A percentile compares a stretch with the other conserved stretches of the same genome.
Conservation (phyloP, 2,329 filamentous ascomycete species). For the Lizonia empirigonia region DNA sequence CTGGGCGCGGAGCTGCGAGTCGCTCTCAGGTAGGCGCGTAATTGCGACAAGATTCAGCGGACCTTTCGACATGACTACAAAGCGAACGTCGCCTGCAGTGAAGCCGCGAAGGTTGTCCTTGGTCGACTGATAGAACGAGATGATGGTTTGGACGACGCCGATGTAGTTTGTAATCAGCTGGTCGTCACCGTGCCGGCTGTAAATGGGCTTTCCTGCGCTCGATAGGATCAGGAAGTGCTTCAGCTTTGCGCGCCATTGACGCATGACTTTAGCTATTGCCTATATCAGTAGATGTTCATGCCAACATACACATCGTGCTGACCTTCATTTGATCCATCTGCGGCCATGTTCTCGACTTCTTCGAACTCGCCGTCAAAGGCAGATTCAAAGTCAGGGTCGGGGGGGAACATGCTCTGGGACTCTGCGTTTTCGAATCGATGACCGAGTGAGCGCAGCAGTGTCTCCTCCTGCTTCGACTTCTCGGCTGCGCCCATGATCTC, state of each 20-base stretch:
- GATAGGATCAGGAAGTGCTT: constrained; percentile 98
- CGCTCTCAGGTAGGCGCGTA: constrained; percentile 89
- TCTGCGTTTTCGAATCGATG: constrained; percentile 58
- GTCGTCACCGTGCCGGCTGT: constrained; percentile 91
- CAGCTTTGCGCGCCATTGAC: constrained; percentile 85
- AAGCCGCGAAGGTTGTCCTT: constrained; percentile 81
- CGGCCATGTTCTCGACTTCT: constrained; percentile 65
- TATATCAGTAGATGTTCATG: constrained; percentile 36
- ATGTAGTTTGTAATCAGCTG: constrained; percentile 91
- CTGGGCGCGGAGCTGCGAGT: constrained; percentile 82
- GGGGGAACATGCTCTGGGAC: constrained; percentile 61
- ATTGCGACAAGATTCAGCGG: constrained; percentile 93
- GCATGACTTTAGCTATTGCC: constrained; percentile 58
- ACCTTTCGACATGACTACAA: constrained; percentile 83
- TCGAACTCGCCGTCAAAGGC: constrained; percentile 82
- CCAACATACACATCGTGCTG: constrained; percentile 38
- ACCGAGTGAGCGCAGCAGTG: constrained; percentile 70
- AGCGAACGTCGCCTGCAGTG: constrained; percentile 82
- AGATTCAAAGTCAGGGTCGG: constrained; percentile 59
- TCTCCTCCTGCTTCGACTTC: constrained; percentile 66
- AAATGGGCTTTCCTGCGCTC: constrained; percentile 95
- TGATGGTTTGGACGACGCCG: constrained; percentile 94
- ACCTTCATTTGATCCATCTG: constrained; percentile 64
- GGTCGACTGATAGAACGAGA: constrained; percentile 89
- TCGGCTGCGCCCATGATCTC: constrained; percentile 69